Conservation (phyloP, 2,329 filamentous ascomycete genomes). For the Aspergillus arachidicola region DNA sequence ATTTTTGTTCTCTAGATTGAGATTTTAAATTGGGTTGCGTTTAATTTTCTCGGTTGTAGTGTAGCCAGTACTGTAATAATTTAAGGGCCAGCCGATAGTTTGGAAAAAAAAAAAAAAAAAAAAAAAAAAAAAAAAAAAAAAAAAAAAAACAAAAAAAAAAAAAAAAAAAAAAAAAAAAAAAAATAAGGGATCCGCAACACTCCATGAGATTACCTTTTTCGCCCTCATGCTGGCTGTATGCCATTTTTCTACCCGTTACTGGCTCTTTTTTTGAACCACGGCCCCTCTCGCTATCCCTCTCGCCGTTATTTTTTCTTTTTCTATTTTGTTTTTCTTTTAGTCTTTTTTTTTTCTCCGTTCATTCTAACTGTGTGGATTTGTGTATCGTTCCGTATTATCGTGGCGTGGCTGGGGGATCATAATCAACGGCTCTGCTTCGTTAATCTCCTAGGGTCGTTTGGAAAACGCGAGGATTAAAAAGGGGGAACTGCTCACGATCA, state of each 20-base stretch:
- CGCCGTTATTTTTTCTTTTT: neutral
- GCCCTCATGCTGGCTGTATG: constrained; percentile 23
- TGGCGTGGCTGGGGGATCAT: constrained; percentile 3
- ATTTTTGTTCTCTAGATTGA: neutral
- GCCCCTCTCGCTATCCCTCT: constrained; percentile 17
- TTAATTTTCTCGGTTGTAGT: constrained; percentile 1
- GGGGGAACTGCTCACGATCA: neutral
- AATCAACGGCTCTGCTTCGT: neutral
- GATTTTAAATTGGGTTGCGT: neutral
- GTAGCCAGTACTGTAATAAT: neutral
- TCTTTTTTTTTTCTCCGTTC: neutral
- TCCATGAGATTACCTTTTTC: constrained; percentile 26
- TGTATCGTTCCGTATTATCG: neutral
- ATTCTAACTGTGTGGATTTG: neutral
- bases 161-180: constrained; percentile 11
- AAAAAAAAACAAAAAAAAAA: constrained; percentile 10
- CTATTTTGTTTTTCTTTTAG: constrained; percentile 1
- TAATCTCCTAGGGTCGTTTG: constrained; percentile 7
- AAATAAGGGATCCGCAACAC: constrained; percentile 21
- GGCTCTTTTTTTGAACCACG: constrained; percentile 18
- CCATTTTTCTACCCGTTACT: constrained; percentile 22
- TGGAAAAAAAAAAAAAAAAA: neutral
- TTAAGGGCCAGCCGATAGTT: neutral
- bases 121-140: neutral
- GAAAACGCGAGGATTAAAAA: neutral